Conservation (phyloP, 768 basidiomycete genomes). For the Crucibulum laeve region DNA sequence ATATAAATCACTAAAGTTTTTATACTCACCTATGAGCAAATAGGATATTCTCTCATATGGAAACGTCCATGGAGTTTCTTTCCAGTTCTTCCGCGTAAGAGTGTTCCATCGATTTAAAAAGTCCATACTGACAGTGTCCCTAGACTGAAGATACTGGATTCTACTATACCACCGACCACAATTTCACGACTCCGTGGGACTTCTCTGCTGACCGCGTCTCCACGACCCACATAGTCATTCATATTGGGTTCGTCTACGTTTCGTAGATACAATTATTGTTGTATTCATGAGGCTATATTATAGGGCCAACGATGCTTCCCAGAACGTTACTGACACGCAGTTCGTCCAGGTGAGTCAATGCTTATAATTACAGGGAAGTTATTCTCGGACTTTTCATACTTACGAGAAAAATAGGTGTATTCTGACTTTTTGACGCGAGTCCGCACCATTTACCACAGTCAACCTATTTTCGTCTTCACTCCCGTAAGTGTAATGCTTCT, state of each 20-base stretch:
- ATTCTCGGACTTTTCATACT: neutral
- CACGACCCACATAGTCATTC: constrained; percentile 51
- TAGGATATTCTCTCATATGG: constrained; percentile 50
- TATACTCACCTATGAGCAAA: neutral
- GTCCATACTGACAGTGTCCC: neutral
- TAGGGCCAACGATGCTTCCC: constrained; percentile 54
- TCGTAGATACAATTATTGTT: neutral
- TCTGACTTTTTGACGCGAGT: constrained; percentile 39
- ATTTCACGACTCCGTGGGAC: constrained; percentile 57
- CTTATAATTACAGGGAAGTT: neutral
- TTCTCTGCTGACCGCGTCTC: constrained; percentile 42
- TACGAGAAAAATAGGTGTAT: constrained; percentile 32
- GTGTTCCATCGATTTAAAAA: neutral
- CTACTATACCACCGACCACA: constrained; percentile 50
- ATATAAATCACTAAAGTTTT: neutral
- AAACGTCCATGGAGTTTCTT: constrained; percentile 48
- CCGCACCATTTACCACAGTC: constrained; percentile 34
- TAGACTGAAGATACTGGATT: constrained; percentile 57
- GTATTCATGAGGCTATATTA: neutral
- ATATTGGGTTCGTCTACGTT: constrained; percentile 39
- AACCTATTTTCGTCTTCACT: constrained; percentile 52
- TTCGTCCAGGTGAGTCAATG: constrained; percentile 34
- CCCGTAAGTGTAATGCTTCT: constrained; percentile 41
- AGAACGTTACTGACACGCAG: constrained; percentile 37
- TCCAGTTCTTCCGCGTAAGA: constrained; percentile 44